Evolutionary conservation across 2,329 filamentous ascomycete species (phyloP).

Genomic region (Aspergillus nomiae): DNA sequence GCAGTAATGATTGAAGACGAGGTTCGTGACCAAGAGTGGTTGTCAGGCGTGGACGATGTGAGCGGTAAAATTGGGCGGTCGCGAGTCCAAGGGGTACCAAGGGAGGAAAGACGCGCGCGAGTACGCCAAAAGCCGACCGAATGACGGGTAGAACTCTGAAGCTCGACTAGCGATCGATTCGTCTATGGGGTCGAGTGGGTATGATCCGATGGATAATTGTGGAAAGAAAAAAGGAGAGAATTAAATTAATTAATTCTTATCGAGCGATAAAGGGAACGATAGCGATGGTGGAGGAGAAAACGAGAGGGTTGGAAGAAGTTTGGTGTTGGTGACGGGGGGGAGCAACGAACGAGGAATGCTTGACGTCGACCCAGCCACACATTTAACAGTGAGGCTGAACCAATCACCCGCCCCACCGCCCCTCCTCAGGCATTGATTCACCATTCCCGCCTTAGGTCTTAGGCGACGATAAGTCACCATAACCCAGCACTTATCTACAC

Average conservation of each 20-base stretch:
- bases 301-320: background rate
- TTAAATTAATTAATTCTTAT: background rate
- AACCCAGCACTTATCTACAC: background rate
- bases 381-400: background rate
- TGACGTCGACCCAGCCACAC: slow-evolving; percentile 4
- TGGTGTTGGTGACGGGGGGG: background rate
- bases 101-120: slow-evolving; percentile 21
- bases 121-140: slow-evolving; percentile 16
- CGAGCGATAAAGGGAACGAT: slow-evolving; percentile 1
- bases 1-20: background rate
- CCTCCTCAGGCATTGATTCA: background rate
- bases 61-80: slow-evolving; percentile 1
- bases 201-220: background rate
- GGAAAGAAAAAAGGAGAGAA: background rate
- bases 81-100: slow-evolving; percentile 14
- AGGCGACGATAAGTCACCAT: background rate
- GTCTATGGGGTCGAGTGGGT: background rate
- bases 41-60: background rate
- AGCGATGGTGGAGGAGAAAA: background rate
- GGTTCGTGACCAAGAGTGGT: background rate
- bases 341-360: slow-evolving; percentile 4
- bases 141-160: slow-evolving; percentile 7
- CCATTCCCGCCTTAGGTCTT: background rate
- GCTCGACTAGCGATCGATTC: background rate
- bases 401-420: background rate